Conservation (phyloP, 768 basidiomycete genomes). For the Boletus pseudopeckii region DNA sequence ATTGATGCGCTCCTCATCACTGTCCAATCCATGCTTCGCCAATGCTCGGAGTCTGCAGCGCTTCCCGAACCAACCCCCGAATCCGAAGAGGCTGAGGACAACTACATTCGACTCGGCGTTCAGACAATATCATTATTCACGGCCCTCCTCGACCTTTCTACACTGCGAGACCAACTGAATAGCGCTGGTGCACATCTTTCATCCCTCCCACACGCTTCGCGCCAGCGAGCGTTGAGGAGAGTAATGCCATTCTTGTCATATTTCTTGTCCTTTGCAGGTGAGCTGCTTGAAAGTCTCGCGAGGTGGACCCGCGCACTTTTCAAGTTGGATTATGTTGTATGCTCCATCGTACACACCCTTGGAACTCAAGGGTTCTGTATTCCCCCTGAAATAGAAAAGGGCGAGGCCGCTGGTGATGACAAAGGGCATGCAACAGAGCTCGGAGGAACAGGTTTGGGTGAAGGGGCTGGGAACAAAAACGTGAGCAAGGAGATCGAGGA, state of each 20-base stretch:
- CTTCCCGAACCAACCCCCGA: constrained; percentile 9
- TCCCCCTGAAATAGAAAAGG: constrained; percentile 71
- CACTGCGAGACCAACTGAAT: constrained; percentile 41
- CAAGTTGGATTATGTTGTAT: constrained; percentile 80
- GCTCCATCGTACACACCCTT: constrained; percentile 67
- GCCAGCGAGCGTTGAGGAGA: constrained; percentile 39
- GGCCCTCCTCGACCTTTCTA: constrained; percentile 44
- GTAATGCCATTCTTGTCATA: constrained; percentile 72
- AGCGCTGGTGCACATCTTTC: constrained; percentile 39
- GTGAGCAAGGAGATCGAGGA: constrained; percentile 95
- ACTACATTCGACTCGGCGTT: constrained; percentile 51
- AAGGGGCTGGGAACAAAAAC: constrained; percentile 81
- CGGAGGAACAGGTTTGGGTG: constrained; percentile 84
- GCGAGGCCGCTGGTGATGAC: constrained; percentile 45
- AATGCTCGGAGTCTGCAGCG: constrained; percentile 28
- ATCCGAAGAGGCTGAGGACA: constrained; percentile 37
- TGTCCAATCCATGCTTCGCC: constrained; percentile 56
- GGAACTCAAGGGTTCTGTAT: constrained; percentile 90
- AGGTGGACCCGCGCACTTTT: constrained; percentile 75
- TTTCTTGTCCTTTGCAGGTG: constrained; percentile 55
- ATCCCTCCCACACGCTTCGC: constrained; percentile 27
- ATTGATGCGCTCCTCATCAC: constrained; percentile 64
- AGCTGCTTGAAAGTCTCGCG: constrained; percentile 53
- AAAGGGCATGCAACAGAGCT: constrained; percentile 38
- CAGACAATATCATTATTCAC: constrained; percentile 45